Base-by-base conservation (phyloP, 2,329 filamentous ascomycete genomes). In the Penicillium sp. region DNA sequence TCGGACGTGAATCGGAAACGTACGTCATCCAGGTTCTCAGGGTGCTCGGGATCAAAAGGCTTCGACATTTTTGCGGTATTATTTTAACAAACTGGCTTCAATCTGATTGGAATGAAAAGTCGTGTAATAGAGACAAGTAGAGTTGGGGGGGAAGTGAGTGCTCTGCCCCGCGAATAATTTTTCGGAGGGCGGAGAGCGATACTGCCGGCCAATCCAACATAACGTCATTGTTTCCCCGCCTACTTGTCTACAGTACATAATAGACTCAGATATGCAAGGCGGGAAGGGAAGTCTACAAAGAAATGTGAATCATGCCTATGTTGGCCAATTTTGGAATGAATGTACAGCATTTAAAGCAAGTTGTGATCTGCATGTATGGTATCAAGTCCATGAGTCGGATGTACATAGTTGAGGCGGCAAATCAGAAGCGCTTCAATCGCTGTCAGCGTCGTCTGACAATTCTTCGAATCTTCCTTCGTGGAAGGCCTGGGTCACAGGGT, bases 391-490 rank as follows among this genome's bases (percentile, higher is more conserved):
- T 13, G 5, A 23, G 19, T 13, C 2, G 19, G 23, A 21, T 42
- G 10, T 42, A 42, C 19, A 26, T 27, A 46, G 44, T 27, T 10
- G 14, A 19, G 25, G 16, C 13, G 25, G n/a, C 13, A 14, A 46
- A 27, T n/a, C 11, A 26, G 44, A 27, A 27, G 44, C 26, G 8
- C 13, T 29, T 63, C 57, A 71, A 51, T 76, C 73, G 51, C 70
- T 74, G 46, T 75, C 75, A 39, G 68, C 67, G 58, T 86, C 84
- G 53, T 86, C 84, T 16, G 81, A 77, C 42, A 93, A 69, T 67
- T 93, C 87, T 68, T 92, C 82, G 53, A 93, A 86, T 53, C 87
- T 79, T 1, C 91, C 91, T 62, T 89, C 85, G 46, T 85, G 83
- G 55, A 87, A 77, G 0, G 90, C 90, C 66, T 85, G 80, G 56